These are phyloP conservation scores for Fomitopsis schrenkii DNA, from an alignment of 1,284 basidiomycete species.

Conservation along the genomic window DNA sequence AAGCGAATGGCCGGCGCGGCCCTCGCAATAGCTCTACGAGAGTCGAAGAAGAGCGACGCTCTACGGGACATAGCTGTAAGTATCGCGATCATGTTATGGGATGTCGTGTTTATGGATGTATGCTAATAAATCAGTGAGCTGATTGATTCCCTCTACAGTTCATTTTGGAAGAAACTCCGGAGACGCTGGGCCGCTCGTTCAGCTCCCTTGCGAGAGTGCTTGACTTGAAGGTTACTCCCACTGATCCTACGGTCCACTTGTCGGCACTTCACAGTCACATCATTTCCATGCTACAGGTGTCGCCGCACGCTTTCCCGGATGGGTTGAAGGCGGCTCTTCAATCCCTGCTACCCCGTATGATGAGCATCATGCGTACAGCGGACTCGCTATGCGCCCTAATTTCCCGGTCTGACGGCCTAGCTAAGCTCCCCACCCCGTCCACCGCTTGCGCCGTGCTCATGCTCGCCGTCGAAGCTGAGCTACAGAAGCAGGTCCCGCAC, in stretches of 20 bases:
- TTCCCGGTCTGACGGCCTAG: constrained; percentile 35
- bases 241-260: constrained; percentile 40
- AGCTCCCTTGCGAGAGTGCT: constrained; percentile 45
- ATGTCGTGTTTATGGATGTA: constrained; percentile 9
- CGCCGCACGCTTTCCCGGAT: constrained; percentile 29
- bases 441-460: constrained; percentile 67
- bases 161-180: constrained; percentile 50
- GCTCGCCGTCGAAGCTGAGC: constrained; percentile 67
- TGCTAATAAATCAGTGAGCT: constrained; percentile 15
- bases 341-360: constrained; percentile 34
- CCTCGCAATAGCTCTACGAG: constrained; percentile 63
- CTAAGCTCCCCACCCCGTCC: constrained; percentile 38
- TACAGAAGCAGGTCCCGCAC: constrained; percentile 48
- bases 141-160: constrained; percentile 27
- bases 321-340: constrained; percentile 37
- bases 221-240: constrained; percentile 40
- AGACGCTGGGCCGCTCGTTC: constrained; percentile 52
- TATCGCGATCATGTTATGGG: constrained; percentile 2
- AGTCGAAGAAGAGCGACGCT: constrained; percentile 59
- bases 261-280: constrained; percentile 46
- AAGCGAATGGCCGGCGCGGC: constrained; percentile 62
- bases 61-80: constrained; percentile 62
- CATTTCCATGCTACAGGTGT: constrained; percentile 28
- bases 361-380: constrained; percentile 49
- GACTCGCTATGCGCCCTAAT: constrained; percentile 51